Evolutionary conservation across 2,329 filamentous ascomycete genomes (phyloP).

Genomic region (Sporothrix brunneoviolacea): DNA sequence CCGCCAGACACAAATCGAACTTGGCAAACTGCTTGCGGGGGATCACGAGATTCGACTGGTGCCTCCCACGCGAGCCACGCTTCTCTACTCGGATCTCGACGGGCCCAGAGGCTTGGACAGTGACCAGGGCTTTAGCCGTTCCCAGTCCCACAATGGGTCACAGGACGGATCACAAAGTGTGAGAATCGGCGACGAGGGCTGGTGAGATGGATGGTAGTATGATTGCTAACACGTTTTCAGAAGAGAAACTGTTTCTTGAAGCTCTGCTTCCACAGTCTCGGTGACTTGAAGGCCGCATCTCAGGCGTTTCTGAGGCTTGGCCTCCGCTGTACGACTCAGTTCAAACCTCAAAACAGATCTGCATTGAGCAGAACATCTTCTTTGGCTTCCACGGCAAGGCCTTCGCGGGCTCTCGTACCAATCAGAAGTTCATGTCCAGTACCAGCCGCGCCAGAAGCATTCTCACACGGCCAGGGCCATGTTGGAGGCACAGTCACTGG

Average conservation of each 20-base stretch:
- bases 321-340: slow-evolving; percentile 16
- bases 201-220: too few species aligned
- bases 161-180: slow-evolving; percentile 6
- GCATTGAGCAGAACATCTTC: slow-evolving; percentile 4
- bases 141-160: not conserved
- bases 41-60: slow-evolving; percentile 16
- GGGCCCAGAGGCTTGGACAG: not conserved
- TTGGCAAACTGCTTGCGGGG: slow-evolving; percentile 2
- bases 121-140: not conserved
- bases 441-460: too few species aligned
- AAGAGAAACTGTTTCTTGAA: slow-evolving; percentile 13
- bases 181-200: not conserved
- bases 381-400: not conserved
- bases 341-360: slow-evolving; percentile 2
- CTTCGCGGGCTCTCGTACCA: not conserved
- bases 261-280: slow-evolving; percentile 19
- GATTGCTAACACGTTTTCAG: not conserved
- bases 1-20: slow-evolving; percentile 7
- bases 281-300: slow-evolving; percentile 16
- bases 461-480: too few species aligned
- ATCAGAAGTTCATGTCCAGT: too few species aligned
- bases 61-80: slow-evolving; percentile 15
- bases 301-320: slow-evolving; percentile 15
- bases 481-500: too few species aligned
- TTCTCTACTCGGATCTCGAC: slow-evolving; percentile 12